These are phyloP conservation scores for Zalerion maritima DNA, from an alignment of 495 filamentous ascomycete species.

Conservation along the genomic window DNA sequence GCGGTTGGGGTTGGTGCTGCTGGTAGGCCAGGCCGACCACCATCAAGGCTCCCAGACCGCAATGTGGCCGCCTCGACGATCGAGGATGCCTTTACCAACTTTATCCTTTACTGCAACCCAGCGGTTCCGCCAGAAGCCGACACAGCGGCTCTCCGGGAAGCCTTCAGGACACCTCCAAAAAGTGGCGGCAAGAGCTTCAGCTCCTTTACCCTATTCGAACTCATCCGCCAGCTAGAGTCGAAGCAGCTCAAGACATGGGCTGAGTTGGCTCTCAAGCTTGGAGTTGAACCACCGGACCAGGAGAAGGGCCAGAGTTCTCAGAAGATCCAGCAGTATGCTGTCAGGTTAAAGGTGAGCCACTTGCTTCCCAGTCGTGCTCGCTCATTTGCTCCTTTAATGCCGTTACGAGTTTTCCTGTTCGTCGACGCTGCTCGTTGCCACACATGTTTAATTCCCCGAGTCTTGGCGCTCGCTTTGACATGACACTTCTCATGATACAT, in stretches of 20 bases:
- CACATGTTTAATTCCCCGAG: too few relatives aligned
- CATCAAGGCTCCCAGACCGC: conserved; percentile 46
- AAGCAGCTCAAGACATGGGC: conserved; percentile 97
- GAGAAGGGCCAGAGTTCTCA: conserved; percentile 87
- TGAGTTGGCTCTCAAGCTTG: conserved; percentile 73
- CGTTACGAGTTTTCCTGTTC: too few relatives aligned
- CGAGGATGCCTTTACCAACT: conserved; percentile 75
- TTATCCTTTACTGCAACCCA: conserved; percentile 87
- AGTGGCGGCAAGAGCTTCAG: conserved; percentile 90
- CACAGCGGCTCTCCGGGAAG: conserved; percentile 57
- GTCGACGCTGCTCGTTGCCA: too few relatives aligned
- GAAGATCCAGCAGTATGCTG: conserved; percentile 96
- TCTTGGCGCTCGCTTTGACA: too few relatives aligned
- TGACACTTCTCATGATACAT: too few relatives aligned
- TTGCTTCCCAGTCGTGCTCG: neutral
- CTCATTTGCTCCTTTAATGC: neutral
- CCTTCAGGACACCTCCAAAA: conserved; percentile 72
- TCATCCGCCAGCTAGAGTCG: conserved; percentile 67
- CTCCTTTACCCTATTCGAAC: conserved; percentile 63
- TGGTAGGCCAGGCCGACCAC: too few relatives aligned
- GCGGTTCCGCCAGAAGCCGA: conserved; percentile 56
- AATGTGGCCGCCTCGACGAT: conserved; percentile 60
- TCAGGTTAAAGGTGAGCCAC: conserved; percentile 65
- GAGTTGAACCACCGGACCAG: conserved; percentile 73
- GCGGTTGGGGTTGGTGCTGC: too few relatives aligned